Evolutionary conservation across 768 basidiomycete species (phyloP).

Genomic region (Pholiota microspora): DNA sequence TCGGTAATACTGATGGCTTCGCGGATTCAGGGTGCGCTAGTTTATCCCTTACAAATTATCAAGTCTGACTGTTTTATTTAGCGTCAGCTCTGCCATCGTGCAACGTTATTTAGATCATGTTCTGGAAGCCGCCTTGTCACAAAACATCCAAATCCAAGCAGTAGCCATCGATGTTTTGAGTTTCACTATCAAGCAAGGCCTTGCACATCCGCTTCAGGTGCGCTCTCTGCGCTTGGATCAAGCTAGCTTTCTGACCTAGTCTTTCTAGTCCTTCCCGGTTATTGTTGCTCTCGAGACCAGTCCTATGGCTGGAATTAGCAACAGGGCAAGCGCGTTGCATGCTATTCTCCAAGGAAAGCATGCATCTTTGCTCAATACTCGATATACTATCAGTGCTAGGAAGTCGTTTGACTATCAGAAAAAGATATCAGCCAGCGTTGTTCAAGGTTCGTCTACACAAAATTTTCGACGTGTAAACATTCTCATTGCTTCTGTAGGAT

Average conservation of each 20-base stretch:
- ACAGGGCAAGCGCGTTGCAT: conserved; percentile 80
- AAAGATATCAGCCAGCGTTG: conserved; percentile 41
- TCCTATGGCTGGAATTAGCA: conserved; percentile 53
- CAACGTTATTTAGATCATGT: conserved; percentile 89
- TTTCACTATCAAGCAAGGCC: conserved; percentile 92
- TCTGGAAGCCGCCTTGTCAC: conserved; percentile 75
- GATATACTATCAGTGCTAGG: conserved; percentile 78
- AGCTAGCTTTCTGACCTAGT: not conserved
- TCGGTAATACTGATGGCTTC: conserved; percentile 94
- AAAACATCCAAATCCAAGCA: conserved; percentile 66
- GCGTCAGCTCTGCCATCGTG: conserved; percentile 91
- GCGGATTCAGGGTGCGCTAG: conserved; percentile 91
- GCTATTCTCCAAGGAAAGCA: conserved; percentile 85
- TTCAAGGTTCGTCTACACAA: conserved; percentile 46
- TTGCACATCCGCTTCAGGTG: conserved; percentile 92
- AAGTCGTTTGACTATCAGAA: conserved; percentile 85
- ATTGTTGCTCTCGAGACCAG: conserved; percentile 94
- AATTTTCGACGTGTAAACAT: not conserved
- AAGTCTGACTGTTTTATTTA: conserved; percentile 27
- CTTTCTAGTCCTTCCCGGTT: conserved; percentile 77
- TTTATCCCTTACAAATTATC: not conserved
- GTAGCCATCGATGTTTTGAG: conserved; percentile 88
- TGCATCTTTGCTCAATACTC: conserved; percentile 82
- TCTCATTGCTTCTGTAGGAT: conserved; percentile 42
- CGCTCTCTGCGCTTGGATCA: conserved; percentile 12